Percentiles rank a stretch among this genome's conserved stretches.
Conservation (phyloP, 2,329 filamentous ascomycete genomes). For the Cytospora piceicola region DNA sequence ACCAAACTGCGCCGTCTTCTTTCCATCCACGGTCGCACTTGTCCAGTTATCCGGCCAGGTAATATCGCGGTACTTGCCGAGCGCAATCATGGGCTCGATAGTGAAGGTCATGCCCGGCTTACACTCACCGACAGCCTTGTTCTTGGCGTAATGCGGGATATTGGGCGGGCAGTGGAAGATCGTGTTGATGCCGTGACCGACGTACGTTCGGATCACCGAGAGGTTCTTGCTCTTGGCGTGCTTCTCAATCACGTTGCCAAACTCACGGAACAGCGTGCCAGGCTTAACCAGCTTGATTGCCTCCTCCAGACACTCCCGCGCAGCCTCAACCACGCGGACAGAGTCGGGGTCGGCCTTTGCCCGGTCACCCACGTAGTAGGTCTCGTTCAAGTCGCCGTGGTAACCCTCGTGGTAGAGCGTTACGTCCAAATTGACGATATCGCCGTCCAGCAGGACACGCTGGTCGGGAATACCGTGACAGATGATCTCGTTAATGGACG, state of each 20-base stretch:
- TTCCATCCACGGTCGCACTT: conserved; percentile 88
- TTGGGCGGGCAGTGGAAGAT: conserved; percentile 94
- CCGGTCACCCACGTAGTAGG: conserved; percentile 94
- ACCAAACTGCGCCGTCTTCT: conserved; percentile 91
- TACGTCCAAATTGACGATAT: conserved; percentile 97
- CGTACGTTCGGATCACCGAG: conserved; percentile 94
- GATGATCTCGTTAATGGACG: conserved; percentile 94
- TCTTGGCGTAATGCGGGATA: conserved; percentile 96
- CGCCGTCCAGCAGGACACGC: conserved; percentile 82
- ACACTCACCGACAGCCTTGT: conserved; percentile 92
- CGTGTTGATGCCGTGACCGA: conserved; percentile 92
- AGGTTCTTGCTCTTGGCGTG: conserved; percentile 84
- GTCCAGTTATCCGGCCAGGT: conserved; percentile 99
- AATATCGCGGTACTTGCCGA: conserved; percentile 88
- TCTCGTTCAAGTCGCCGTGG: conserved; percentile 97
- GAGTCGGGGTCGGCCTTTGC: conserved; percentile 82
- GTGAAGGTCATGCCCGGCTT: conserved; percentile 99
- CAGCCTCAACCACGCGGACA: conserved; percentile 87
- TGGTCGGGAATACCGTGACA: conserved; percentile 98
- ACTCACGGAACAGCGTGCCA: conserved; percentile 88
- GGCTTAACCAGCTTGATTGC: conserved; percentile 92
- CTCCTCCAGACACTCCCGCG: conserved; percentile 86
- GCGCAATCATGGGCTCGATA: conserved; percentile 96
- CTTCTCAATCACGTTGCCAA: conserved; percentile 94
- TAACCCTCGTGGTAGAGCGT: conserved; percentile 93